Conservation (phyloP, 177 flowering plant genomes). For the Vitis hybrid region DNA sequence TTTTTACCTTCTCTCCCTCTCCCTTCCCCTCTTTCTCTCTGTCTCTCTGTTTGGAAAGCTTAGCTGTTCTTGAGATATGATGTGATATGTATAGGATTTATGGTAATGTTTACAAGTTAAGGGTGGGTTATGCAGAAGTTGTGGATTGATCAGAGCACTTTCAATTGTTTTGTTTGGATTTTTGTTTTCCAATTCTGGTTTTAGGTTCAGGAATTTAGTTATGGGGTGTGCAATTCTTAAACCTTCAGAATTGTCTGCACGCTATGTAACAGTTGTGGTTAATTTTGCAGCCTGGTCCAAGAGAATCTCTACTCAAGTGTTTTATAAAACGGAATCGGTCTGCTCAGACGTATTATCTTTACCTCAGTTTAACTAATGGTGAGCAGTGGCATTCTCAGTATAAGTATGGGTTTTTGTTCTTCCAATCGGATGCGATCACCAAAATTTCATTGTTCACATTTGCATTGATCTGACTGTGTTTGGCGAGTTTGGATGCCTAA, state of each 20-base stretch:
- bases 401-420: not conserved
- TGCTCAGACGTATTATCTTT: slow-evolving; percentile 81
- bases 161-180: not conserved
- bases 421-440: not conserved
- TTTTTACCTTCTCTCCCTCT: no score
- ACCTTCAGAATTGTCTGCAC: not conserved
- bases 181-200: not conserved
- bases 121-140: no score
- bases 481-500: not conserved
- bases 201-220: not conserved
- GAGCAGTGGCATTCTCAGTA: slow-evolving; percentile 14
- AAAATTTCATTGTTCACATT: not conserved
- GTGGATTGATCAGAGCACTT: not conserved
- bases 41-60: no score
- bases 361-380: slow-evolving; percentile 80
- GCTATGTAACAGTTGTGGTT: not conserved
- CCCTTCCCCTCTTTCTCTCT: no score
- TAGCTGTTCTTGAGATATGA: no score
- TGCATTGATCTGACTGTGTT: not conserved
- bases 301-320: slow-evolving; percentile 67
- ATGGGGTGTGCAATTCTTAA: not conserved
- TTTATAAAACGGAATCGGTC: slow-evolving; percentile 71
- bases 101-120: no score
- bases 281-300: slow-evolving; percentile 86
- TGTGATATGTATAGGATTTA: no score